A percentile compares a stretch with the other conserved stretches of the same genome.
Evolutionary conservation across 202 grass and related monocot species (phyloP).

Genomic region (Zoysia matrella): DNA sequence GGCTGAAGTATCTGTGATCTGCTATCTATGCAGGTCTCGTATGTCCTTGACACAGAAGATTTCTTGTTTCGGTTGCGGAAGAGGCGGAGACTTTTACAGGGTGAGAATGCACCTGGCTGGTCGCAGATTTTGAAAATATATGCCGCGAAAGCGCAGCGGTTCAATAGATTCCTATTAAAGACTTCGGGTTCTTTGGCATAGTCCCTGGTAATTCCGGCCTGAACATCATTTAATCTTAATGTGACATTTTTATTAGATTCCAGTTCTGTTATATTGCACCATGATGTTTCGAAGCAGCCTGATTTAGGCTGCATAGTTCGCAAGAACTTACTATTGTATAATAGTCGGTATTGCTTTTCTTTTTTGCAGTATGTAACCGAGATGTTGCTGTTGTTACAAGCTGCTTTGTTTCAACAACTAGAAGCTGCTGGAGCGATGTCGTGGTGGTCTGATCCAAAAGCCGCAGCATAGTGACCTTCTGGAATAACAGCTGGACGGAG

Average conservation of each 20-base stretch:
- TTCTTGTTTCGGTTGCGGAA: constrained; percentile 72
- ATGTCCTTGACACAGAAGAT: constrained; percentile 98
- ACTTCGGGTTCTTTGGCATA: constrained; percentile 40
- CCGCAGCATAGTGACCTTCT: not conserved
- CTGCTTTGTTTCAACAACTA: constrained; percentile 30
- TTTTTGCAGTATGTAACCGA: constrained; percentile 42
- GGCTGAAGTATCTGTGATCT: not conserved
- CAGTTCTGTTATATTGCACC: not conserved
- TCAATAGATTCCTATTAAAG: constrained; percentile 64
- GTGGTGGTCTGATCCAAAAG: not conserved
- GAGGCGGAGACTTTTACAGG: constrained; percentile 38
- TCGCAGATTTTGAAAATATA: constrained; percentile 30
- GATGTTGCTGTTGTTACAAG: constrained; percentile 35
- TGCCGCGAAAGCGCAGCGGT: constrained; percentile 58
- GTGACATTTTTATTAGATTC: not conserved
- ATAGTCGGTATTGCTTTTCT: not conserved
- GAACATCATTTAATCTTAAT: not conserved
- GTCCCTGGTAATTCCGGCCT: constrained; percentile 43
- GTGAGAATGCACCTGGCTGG: constrained; percentile 32
- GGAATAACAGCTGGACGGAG: constrained; percentile 49
- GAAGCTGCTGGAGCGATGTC: constrained; percentile 11
- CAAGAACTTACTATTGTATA: not conserved
- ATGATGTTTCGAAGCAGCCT: not conserved
- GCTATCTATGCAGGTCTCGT: constrained; percentile 57
- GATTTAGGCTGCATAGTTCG: not conserved